Conservation (phyloP, 2,329 filamentous ascomycete species). For the Nigrospora osmanthi region DNA sequence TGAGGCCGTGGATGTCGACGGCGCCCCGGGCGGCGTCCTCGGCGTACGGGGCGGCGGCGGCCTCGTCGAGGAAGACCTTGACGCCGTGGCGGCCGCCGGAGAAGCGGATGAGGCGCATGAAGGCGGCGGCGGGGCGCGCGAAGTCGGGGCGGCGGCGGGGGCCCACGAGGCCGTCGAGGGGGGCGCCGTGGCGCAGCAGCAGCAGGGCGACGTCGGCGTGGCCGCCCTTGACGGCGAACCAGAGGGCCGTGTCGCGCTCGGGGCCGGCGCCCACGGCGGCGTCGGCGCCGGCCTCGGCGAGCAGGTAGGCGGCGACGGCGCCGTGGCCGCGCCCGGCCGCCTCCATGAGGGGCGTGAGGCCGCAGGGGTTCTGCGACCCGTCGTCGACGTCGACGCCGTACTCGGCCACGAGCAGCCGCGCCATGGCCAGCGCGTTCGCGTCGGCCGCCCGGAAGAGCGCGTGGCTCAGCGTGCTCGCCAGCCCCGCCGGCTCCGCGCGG, state of each 20-base stretch:
- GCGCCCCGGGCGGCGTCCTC: background rate
- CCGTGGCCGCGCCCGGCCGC: background rate
- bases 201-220: background rate
- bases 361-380: background rate
- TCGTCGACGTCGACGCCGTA: background rate
- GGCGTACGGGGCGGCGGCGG: background rate
- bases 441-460: background rate
- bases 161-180: slow-evolving; percentile 22
- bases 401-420: background rate
- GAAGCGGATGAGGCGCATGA: background rate
- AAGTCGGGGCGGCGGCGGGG: background rate
- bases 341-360: background rate
- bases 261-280: background rate
- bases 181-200: slow-evolving; percentile 11
- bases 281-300: background rate
- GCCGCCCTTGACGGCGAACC: background rate
- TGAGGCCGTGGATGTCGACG: background rate
- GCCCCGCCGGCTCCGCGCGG: no score
- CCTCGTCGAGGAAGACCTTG: background rate
- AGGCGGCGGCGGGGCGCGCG: background rate
- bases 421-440: background rate
- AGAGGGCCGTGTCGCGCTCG: background rate
- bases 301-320: background rate
- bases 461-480: background rate
- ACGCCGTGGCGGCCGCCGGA: background rate